Conservation (phyloP, 306 rosid species). For the Canavalia gladiata region DNA sequence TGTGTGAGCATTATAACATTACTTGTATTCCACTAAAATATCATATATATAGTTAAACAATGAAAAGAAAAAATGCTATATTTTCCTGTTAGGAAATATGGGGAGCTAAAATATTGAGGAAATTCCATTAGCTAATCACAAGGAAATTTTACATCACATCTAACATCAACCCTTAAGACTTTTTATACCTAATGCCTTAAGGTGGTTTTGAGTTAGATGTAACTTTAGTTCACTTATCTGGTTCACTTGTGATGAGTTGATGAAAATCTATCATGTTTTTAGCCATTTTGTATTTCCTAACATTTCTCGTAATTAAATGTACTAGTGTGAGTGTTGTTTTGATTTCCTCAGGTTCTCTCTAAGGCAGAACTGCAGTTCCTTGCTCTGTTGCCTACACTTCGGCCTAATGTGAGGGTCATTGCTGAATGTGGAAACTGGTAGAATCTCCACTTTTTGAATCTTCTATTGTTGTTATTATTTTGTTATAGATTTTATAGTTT, state of each 20-base stretch:
- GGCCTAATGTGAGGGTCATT: constrained; percentile 93
- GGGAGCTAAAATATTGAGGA: too few species aligned
- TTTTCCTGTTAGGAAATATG: neutral
- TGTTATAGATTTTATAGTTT: neutral
- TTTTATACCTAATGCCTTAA: too few species aligned
- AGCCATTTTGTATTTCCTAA: neutral
- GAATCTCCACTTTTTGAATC: neutral
- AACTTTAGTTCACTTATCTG: too few species aligned
- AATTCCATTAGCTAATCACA: too few species aligned
- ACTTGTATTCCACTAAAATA: neutral
- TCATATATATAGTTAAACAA: neutral
- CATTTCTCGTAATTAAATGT: neutral
- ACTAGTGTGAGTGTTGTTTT: constrained; percentile 1
- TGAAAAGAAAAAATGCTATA: neutral
- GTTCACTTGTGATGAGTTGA: too few species aligned
- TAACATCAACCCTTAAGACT: too few species aligned
- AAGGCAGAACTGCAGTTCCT: constrained; percentile 95
- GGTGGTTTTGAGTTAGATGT: too few species aligned
- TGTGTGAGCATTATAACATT: constrained; percentile 36
- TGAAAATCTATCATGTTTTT: too few species aligned
- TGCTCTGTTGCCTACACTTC: constrained; percentile 78
- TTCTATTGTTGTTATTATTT: neutral
- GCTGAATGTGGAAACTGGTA: constrained; percentile 98
- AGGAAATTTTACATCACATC: too few species aligned
- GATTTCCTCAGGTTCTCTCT: constrained; percentile 77